Evolutionary conservation across 352 stramenopile genomes (phyloP).

Genomic region (Phytophthora pini): DNA sequence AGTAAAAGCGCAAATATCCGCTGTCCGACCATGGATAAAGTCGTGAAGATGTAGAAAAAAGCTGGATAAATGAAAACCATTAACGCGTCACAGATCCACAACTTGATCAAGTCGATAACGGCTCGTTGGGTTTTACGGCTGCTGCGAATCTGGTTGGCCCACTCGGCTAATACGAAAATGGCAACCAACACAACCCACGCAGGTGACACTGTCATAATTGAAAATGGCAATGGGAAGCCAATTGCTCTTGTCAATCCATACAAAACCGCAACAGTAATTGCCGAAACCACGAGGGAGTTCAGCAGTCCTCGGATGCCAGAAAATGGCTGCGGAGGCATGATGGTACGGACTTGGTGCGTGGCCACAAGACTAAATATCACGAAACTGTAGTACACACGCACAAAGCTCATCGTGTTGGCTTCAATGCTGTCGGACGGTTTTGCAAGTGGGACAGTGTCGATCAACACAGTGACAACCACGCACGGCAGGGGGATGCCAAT

Average conservation of each 20-base stretch:
- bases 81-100: conserved; percentile 6
- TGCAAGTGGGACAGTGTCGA: conserved; percentile 15
- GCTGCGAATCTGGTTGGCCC: neutral
- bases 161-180: neutral
- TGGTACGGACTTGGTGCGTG: conserved; percentile 19
- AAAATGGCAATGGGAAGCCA: conserved; percentile 26
- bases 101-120: conserved; percentile 8
- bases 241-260: conserved; percentile 2
- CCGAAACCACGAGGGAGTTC: conserved; percentile 9
- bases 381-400: conserved; percentile 18
- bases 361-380: conserved; percentile 21
- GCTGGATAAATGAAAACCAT: conserved; percentile 30
- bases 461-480: conserved; percentile 6
- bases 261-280: conserved; percentile 1
- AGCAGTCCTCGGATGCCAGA: neutral
- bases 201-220: conserved; percentile 21
- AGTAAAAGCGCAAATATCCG: conserved; percentile 27
- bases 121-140: neutral
- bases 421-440: conserved; percentile 1
- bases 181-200: conserved; percentile 14
- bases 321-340: neutral
- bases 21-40: conserved; percentile 8
- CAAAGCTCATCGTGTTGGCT: conserved; percentile 9
- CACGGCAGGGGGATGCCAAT: conserved; percentile 14
- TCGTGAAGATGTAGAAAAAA: conserved; percentile 32